Base-by-base conservation (phyloP, 441 rosid species). In the Populus hybrid region DNA sequence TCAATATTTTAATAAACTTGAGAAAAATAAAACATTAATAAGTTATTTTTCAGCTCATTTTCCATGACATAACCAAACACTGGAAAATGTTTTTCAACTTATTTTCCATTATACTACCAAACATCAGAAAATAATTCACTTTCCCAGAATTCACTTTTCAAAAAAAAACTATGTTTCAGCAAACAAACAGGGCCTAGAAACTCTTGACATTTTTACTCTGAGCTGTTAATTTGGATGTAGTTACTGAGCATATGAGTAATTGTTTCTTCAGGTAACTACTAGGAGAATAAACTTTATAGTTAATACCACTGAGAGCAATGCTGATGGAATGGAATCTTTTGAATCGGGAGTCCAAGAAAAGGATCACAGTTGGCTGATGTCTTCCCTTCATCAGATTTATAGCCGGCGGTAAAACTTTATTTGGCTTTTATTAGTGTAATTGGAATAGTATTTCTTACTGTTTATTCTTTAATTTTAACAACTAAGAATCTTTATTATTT, bases 331-430 rank as follows among this genome's bases (percentile, higher is more conserved):
- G 73, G 90, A 86, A 75, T 86, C 84, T 78, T 87, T 86, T 71
- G 88, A 85, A 85, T 75, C 82, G 59, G 84, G 81, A 77, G 85
- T 88, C 77, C 93, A 87, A 67, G 93, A 90, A 83, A 97, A 92
- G 80, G 97, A 94, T 82, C 94, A 88, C 82, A 91, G 94, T 84
- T 97, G 99, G 99, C 87, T 85, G 76, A 87, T 93, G 86, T 90
- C 97, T 77, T 87, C 96, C 77, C 98, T 97, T 81, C 97, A 90
- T 90, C 99, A 93, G 83, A 95, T 97, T 74, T 93, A 94, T 85
- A 94, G 99, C 84, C 89, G 99, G 82, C 92, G 99, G 99, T 94
- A 76, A 85, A 78, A 34, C n/a, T 72, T 75, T 72, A 69, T 23
- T 30, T 40, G 32, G 32, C 63, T 76, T 75, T 76, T 82, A 50